Percentiles rank a stretch among this genome's conserved stretches.
These are phyloP conservation scores for Fusarium veterinarium DNA, from an alignment of 2,329 filamentous ascomycete genomes.

Conservation along the genomic window DNA sequence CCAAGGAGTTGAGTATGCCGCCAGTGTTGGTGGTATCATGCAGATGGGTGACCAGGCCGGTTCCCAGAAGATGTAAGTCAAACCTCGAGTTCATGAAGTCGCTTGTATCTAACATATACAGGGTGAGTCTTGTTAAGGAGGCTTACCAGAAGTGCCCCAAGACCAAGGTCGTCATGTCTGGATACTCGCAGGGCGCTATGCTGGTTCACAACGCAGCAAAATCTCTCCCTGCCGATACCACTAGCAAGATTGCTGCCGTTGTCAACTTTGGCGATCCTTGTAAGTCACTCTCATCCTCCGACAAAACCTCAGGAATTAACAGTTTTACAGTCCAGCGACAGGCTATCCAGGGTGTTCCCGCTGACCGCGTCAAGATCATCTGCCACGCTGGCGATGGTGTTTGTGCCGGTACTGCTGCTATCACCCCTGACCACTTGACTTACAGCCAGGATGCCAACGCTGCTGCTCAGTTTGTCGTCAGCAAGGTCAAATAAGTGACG, in stretches of 20 bases:
- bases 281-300: conserved; percentile 21
- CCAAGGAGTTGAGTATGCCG: conserved; percentile 66
- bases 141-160: conserved; percentile 56
- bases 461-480: conserved; percentile 46
- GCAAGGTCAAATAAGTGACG: conserved; percentile 28
- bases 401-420: conserved; percentile 45
- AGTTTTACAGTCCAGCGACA: conserved; percentile 31
- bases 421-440: conserved; percentile 43
- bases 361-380: conserved; percentile 44
- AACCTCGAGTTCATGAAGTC: neutral
- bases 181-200: conserved; percentile 57
- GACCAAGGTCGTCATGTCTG: conserved; percentile 59
- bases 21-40: conserved; percentile 57
- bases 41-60: conserved; percentile 58
- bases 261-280: conserved; percentile 49
- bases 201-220: conserved; percentile 58
- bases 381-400: conserved; percentile 50
- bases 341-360: conserved; percentile 36
- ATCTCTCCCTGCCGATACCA: conserved; percentile 50
- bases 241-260: conserved; percentile 45
- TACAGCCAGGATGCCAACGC: conserved; percentile 46
- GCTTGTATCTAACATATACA: conserved; percentile 1
- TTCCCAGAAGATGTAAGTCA: conserved; percentile 59
- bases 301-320: neutral
- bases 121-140: conserved; percentile 42